Conservation (phyloP, 495 filamentous ascomycete species). For the Pyronema domesticum region DNA sequence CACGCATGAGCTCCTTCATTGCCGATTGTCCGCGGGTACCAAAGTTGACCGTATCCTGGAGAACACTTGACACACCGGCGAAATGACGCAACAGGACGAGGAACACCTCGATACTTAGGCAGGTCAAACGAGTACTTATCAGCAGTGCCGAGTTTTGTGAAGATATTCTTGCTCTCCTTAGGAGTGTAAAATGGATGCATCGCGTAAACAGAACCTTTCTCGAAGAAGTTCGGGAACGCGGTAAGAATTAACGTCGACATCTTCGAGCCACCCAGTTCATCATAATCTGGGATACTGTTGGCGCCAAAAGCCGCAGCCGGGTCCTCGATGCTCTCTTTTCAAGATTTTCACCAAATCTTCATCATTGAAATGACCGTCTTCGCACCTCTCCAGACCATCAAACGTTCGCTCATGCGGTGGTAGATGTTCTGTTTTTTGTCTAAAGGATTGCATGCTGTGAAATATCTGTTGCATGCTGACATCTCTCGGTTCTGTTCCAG, state of each 20-base stretch:
- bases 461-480: conserved; percentile 36
- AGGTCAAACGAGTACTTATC: conserved; percentile 35
- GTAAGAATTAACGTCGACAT: conserved; percentile 44
- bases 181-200: conserved; percentile 37
- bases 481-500: conserved; percentile 33
- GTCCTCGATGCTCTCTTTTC: conserved; percentile 39
- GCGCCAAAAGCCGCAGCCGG: conserved; percentile 41
- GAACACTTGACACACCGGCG: conserved; percentile 31
- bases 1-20: conserved; percentile 38
- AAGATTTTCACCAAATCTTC: conserved; percentile 45
- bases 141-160: conserved; percentile 29
- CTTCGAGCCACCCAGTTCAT: conserved; percentile 40
- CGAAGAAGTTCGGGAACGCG: conserved; percentile 43
- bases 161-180: conserved; percentile 34
- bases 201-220: conserved; percentile 27
- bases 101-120: conserved; percentile 26
- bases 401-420: conserved; percentile 38
- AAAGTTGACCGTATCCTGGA: conserved; percentile 35
- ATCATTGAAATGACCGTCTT: conserved; percentile 43
- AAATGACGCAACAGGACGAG: conserved; percentile 36
- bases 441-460: conserved; percentile 35
- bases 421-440: conserved; percentile 32
- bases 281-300: conserved; percentile 37
- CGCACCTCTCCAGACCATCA: conserved; percentile 34
- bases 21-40: conserved; percentile 38